A percentile compares a stretch with the other conserved stretches of the same genome.
These are phyloP conservation scores for Fusarium liriodendri DNA, from an alignment of 2,329 filamentous ascomycete genomes.

Conservation along the genomic window DNA sequence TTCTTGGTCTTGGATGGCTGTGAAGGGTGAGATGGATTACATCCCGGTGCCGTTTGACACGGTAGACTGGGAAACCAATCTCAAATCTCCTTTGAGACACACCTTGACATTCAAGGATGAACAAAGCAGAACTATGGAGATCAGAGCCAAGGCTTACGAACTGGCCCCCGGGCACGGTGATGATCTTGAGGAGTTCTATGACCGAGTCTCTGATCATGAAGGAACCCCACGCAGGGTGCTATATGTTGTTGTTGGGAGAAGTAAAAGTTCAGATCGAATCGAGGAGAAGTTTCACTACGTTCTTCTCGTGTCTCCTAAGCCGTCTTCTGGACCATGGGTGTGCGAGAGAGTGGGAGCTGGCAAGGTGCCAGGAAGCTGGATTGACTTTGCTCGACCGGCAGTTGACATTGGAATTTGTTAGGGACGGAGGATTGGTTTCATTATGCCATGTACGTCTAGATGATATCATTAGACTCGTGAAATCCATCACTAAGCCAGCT, in stretches of 20 bases:
- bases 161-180: background rate
- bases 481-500: background rate
- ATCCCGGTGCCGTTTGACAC: background rate
- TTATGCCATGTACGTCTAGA: background rate
- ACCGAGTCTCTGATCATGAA: background rate
- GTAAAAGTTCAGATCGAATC: background rate
- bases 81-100: background rate
- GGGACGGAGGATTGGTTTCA: background rate
- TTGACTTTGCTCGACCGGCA: background rate
- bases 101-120: background rate
- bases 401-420: background rate
- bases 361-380: background rate
- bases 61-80: background rate
- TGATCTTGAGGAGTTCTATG: background rate
- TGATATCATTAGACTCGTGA: background rate
- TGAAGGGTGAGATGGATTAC: conserved; percentile 8
- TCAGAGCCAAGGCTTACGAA: background rate
- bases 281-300: background rate
- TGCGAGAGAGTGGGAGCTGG: conserved; percentile 10
- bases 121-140: background rate
- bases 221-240: background rate
- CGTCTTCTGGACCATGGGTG: background rate
- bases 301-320: background rate
- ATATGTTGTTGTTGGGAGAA: conserved; percentile 6
- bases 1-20: conserved; percentile 24